phyloP scores from a whole-genome alignment of 345 rosid species.

The Salix brachista region DNA sequence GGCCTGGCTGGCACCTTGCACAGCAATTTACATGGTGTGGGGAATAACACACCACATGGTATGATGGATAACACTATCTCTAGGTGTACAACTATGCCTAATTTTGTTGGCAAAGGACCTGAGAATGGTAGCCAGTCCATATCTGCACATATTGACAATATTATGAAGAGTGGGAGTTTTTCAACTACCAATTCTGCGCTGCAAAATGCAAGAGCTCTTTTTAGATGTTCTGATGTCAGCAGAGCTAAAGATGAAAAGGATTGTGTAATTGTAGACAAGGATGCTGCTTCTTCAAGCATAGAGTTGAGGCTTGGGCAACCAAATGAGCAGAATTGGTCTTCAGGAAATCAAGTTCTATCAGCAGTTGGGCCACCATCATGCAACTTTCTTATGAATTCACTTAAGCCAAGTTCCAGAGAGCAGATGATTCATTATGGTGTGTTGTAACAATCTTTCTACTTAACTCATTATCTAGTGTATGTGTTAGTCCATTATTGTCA shows the following conservation, averaged over 20 bases:
- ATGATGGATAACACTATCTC: slow-evolving; percentile 16
- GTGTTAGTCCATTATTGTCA: slow-evolving; percentile 5
- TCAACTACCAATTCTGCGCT: slow-evolving; percentile 8
- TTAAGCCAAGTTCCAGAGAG: slow-evolving; percentile 23
- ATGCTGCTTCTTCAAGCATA: slow-evolving; percentile 34
- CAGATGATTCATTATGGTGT: slow-evolving; percentile 36
- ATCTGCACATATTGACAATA: slow-evolving; percentile 21
- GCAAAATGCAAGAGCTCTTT: slow-evolving; percentile 19
- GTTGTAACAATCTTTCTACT: slow-evolving; percentile 17
- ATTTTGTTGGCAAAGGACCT: slow-evolving; percentile 25
- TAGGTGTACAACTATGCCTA: slow-evolving; percentile 25
- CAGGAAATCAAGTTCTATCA: slow-evolving; percentile 28
- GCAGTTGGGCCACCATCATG: slow-evolving; percentile 15
- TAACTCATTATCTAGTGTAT: slow-evolving; percentile 2
- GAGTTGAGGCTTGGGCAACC: slow-evolving; percentile 59
- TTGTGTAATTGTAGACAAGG: slow-evolving; percentile 18
- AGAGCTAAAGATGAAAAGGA: slow-evolving; percentile 17
- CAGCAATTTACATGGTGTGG: slow-evolving; percentile 16
- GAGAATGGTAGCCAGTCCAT: slow-evolving; percentile 25
- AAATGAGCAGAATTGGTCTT: slow-evolving; percentile 29
- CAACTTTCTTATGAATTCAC: slow-evolving; percentile 15
- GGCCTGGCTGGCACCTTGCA: slow-evolving; percentile 21
- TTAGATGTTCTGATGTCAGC: slow-evolving; percentile 10
- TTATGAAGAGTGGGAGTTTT: slow-evolving; percentile 22
- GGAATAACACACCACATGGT: slow-evolving; percentile 9